Percentiles rank a stretch among this genome's conserved stretches.
phyloP scores from a whole-genome alignment of 2,329 filamentous ascomycete genomes.

The Byssochlamys sp. region DNA sequence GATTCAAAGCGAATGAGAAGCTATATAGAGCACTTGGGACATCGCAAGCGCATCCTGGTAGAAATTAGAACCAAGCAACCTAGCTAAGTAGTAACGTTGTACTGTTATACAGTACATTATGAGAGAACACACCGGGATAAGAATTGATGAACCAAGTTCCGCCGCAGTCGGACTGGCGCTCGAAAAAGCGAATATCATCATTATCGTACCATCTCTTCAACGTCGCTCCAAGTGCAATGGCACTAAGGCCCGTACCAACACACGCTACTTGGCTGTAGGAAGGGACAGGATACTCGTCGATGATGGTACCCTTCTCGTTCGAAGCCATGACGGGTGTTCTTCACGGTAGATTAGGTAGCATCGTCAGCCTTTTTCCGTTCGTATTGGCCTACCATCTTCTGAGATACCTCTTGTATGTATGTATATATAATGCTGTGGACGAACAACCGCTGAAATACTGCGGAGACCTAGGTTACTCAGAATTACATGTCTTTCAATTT shows the following conservation, averaged over 20 bases:
- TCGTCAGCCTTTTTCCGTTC: too few relatives aligned
- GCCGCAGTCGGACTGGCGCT: constrained; percentile 48
- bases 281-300: too few relatives aligned
- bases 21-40: constrained; percentile 36
- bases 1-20: constrained; percentile 47
- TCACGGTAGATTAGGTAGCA: too few relatives aligned
- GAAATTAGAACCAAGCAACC: neutral
- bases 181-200: constrained; percentile 53
- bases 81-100: constrained; percentile 27
- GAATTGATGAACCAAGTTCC: constrained; percentile 57
- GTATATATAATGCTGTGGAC: too few relatives aligned
- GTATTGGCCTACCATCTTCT: too few relatives aligned
- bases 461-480: too few relatives aligned
- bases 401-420: too few relatives aligned
- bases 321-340: too few relatives aligned
- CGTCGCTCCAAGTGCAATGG: constrained; percentile 52
- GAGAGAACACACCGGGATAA: constrained; percentile 43
- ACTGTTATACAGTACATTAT: constrained; percentile 39
- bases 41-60: neutral
- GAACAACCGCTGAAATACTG: too few relatives aligned
- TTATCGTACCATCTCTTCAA: constrained; percentile 50
- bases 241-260: constrained; percentile 51
- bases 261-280: neutral
- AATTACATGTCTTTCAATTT: too few relatives aligned
- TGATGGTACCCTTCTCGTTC: too few relatives aligned